These are phyloP conservation scores for Knufia petricola DNA, from an alignment of 2,329 filamentous ascomycete genomes.

Conservation along the genomic window DNA sequence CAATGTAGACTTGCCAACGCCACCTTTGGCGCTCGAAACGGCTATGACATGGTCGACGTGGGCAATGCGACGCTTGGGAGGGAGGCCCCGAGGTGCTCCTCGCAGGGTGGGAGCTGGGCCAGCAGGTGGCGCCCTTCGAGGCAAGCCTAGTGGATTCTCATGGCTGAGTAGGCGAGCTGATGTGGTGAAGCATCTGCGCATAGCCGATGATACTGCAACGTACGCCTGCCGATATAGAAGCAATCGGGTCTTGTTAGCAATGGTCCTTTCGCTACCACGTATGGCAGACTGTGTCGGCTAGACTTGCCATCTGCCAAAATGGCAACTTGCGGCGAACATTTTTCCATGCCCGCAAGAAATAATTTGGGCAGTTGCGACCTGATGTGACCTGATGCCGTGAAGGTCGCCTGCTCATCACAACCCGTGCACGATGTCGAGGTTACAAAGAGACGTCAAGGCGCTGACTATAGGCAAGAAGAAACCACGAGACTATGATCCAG, in stretches of 20 bases:
- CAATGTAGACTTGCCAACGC: conserved; percentile 95
- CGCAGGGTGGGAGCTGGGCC: conserved; percentile 53
- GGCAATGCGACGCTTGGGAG: conserved; percentile 67
- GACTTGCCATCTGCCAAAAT: conserved; percentile 8
- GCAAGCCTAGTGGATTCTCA: conserved; percentile 85
- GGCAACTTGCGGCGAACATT: conserved; percentile 18
- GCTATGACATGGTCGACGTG: conserved; percentile 87
- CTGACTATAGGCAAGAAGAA: conserved; percentile 12
- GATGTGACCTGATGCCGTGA: no score
- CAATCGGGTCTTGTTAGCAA: not conserved
- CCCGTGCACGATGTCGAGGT: conserved; percentile 10
- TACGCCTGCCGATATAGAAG: not conserved
- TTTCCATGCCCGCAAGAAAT: conserved; percentile 2
- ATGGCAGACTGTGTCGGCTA: conserved; percentile 7
- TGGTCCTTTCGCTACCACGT: not conserved
- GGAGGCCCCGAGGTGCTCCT: conserved; percentile 69
- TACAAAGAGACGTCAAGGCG: conserved; percentile 11
- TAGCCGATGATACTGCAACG: conserved; percentile 9
- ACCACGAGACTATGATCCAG: conserved; percentile 65
- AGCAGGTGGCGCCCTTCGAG: conserved; percentile 43
- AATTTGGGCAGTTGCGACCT: not conserved
- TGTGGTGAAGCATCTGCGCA: conserved; percentile 23
- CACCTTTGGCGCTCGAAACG: conserved; percentile 94
- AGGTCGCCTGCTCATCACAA: no score
- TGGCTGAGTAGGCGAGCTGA: conserved; percentile 38